Evolutionary conservation across 2,329 filamentous ascomycete genomes (phyloP), one percentile per base, ranked within the genome.

Genomic region (Cephalotrichum gorgonifer): DNA sequence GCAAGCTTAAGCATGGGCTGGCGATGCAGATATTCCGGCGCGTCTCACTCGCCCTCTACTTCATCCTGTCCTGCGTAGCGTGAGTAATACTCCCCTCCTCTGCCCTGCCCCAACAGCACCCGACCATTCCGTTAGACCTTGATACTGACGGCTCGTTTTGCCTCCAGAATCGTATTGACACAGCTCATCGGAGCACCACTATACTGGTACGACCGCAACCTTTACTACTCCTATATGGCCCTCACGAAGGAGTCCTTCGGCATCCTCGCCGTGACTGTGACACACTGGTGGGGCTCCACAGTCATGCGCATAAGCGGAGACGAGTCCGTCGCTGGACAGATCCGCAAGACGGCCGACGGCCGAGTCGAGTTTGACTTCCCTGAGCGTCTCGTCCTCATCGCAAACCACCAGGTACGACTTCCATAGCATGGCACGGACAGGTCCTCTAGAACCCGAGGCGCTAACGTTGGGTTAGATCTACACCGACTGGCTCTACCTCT

Each of bases 401-500:
- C 88, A 25, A 95, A 95, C 61, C 88, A 95, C 61, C 87, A 93
- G 68, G 77, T 81, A 64, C 48, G 58, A n/a, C 23, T 27, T 8
- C 30, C n/a, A n/a, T n/a, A n/a, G n/a, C 15, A 2, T 23, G 35
- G 6, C 4, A 25, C 20, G 39, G 14, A 43, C 28, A 35, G 26
- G 27, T 39, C 15, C 45, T 26, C 3, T 14, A 6, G 22, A 6
- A 26, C 27, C 26, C 47, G 49, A 44, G 60, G 62, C 52, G 60
- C 55, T 54, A 47, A 57, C 54, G 8, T 30, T 42, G 2, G 14
- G 25, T 23, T 55, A 77, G 77, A 82, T 94, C 47, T 94, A 95
- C 62, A 91, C 88, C 8, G 88, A 95, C 66, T 95, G 88, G 88
- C 67, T 94, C 8, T 95, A 95, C 62, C 76, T 95, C 7, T 95